Base-by-base conservation (phyloP, 2,329 filamentous ascomycete species). In the Venturia pyrina region DNA sequence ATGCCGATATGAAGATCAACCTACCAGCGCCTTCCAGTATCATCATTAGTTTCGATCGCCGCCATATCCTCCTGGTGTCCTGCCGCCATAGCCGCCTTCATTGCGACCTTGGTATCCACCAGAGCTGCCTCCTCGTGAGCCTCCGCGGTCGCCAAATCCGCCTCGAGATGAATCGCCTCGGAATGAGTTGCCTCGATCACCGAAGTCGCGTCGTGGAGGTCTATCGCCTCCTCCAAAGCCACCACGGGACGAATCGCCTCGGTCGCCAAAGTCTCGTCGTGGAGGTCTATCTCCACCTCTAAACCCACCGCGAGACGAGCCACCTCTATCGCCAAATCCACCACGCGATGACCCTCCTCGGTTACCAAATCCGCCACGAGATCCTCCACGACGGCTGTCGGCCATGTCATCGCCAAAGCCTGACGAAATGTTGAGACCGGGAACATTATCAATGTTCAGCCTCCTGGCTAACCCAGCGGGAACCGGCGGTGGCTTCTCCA, bases 271-370 rank as follows among this genome's bases (percentile, higher is more conserved):
- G n/a, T 50, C n/a, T 19, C 46, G 46, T 50, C 46, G 46, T 10
- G n/a, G 46, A 50, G 46, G 46, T 24, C 46, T 50, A n/a, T 32
- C 46, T 17, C 56, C 64, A 8, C 64, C 64, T 24, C 28, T 4
- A 28, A 28, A 28, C 28, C 28, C 28, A 28, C 28, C 28, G 28
- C 28, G 28, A 28, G 28, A 28, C 28, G 56, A 56, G 68, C 28
- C 28, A 2, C 82, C 83, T 65, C 85, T 85, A 63, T 73, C 78
- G 68, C 79, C 79, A 67, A 79, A 81, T 28, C 78, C 79, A 67
- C 77, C 75, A 28, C 48, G 48, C 3, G 48, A 24, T 62, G 85
- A 83, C 60, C 83, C 83, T 63, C 85, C 85, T 69, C 87, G 82
- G 67, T 82, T 84, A 63, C 79, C 79, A 67, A 79, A 81, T 34